phyloP scores from a whole-genome alignment of 108 stramenopile species.

The Fistulifera pelliculosa region DNA sequence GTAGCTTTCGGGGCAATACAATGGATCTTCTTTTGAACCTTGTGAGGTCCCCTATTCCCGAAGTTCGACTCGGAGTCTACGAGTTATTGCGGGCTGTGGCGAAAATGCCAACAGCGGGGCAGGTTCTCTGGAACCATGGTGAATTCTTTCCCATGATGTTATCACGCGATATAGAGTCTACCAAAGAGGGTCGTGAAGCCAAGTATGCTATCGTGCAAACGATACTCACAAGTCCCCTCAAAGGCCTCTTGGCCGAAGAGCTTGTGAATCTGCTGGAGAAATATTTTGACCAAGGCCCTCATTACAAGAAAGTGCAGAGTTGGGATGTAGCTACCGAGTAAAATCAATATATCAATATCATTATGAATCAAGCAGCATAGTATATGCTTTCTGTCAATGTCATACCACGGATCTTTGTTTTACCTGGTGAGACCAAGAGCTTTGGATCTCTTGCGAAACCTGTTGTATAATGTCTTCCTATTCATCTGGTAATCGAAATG shows the following conservation, averaged over 20 bases:
- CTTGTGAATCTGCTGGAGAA: slow-evolving; percentile 14
- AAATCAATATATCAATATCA: too few relatives aligned
- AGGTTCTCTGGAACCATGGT: slow-evolving; percentile 15
- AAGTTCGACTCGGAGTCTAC: slow-evolving; percentile 17
- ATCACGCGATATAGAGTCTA: slow-evolving; percentile 7
- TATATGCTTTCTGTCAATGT: too few relatives aligned
- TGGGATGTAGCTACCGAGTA: slow-evolving; percentile 15
- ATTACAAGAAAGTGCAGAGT: slow-evolving; percentile 2
- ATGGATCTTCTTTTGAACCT: slow-evolving; percentile 12
- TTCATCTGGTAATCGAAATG: too few relatives aligned
- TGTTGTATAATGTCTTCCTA: too few relatives aligned
- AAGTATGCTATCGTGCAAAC: slow-evolving; percentile 16
- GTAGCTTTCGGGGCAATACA: slow-evolving; percentile 3
- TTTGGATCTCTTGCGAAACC: too few relatives aligned
- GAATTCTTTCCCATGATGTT: slow-evolving; percentile 17
- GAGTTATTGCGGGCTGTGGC: slow-evolving; percentile 15
- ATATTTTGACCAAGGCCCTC: slow-evolving; percentile 12
- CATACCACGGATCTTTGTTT: too few relatives aligned
- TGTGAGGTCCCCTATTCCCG: slow-evolving; percentile 10
- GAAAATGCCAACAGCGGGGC: slow-evolving; percentile 12
- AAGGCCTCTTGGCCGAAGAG: slow-evolving; percentile 15
- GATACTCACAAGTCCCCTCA: slow-evolving; percentile 9
- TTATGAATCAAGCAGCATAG: too few relatives aligned
- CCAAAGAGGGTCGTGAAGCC: slow-evolving; percentile 24
- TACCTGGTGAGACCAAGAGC: too few relatives aligned